A percentile compares a stretch with the other conserved stretches of the same genome.
These are phyloP conservation scores for Russula dissimulans DNA, from an alignment of 768 basidiomycete species.

Conservation along the genomic window DNA sequence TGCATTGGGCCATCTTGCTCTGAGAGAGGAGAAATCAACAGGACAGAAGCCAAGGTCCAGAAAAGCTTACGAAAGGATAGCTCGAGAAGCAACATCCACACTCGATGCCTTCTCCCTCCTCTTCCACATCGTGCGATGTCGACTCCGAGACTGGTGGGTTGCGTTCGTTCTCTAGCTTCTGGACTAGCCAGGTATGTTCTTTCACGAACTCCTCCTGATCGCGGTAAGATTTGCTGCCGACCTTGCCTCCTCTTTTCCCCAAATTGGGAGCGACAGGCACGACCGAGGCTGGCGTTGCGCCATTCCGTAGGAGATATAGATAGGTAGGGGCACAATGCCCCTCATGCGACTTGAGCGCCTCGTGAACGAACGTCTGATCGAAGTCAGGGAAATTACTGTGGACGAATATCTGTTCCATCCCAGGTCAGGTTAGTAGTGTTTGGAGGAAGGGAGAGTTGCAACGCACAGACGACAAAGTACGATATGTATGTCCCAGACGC, in stretches of 20 bases:
- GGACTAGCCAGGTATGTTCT: constrained; percentile 32
- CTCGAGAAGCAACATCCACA: constrained; percentile 81
- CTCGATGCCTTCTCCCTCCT: constrained; percentile 57
- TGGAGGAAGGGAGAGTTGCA: constrained; percentile 3
- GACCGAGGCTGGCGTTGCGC: constrained; percentile 26
- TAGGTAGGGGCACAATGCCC: constrained; percentile 60
- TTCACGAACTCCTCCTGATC: constrained; percentile 27
- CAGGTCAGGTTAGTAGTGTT: background rate
- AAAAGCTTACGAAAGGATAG: constrained; percentile 57
- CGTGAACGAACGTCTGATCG: constrained; percentile 45
- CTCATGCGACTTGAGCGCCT: constrained; percentile 30
- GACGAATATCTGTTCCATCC: constrained; percentile 38
- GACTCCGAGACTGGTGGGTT: constrained; percentile 4
- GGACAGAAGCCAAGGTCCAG: background rate
- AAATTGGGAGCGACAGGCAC: constrained; percentile 30
- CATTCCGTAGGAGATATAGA: constrained; percentile 38
- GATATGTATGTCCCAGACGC: constrained; percentile 39
- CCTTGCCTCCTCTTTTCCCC: constrained; percentile 26
- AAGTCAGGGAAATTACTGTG: constrained; percentile 48
- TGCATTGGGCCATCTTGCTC: constrained; percentile 83
- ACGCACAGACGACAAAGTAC: constrained; percentile 44
- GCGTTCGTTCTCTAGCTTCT: constrained; percentile 21
- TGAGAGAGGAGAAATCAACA: constrained; percentile 25
- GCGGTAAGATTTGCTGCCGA: background rate
- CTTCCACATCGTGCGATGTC: constrained; percentile 27